These are phyloP conservation scores for Melanopsichium pennsylvanicum DNA, from an alignment of 1,284 basidiomycete species.

Conservation along the genomic window DNA sequence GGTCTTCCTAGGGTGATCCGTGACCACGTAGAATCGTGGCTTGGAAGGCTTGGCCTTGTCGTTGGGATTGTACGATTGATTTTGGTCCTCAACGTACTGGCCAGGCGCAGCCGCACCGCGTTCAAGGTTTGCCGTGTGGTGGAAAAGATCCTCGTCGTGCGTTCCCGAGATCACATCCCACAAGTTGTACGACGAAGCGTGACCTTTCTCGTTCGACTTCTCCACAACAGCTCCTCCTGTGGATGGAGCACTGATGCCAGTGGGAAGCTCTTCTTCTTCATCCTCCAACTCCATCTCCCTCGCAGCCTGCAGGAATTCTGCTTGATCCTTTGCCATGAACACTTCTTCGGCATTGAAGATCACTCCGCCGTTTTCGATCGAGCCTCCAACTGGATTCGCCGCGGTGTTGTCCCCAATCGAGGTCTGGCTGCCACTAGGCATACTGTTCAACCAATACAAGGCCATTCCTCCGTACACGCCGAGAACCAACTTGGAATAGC, in stretches of 20 bases:
- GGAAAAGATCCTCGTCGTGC: conserved; percentile 58
- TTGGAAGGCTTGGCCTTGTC: conserved; percentile 36
- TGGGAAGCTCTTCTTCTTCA: conserved; percentile 25
- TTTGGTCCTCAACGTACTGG: conserved; percentile 35
- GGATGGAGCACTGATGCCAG: neutral
- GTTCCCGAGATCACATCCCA: conserved; percentile 53
- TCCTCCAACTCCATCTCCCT: conserved; percentile 49
- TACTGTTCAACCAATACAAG: conserved; percentile 51
- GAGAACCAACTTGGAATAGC: conserved; percentile 57
- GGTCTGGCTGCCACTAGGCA: conserved; percentile 21
- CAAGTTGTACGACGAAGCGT: conserved; percentile 38
- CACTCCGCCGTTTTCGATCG: no score
- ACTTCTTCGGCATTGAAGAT: conserved; percentile 48
- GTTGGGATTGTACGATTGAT: conserved; percentile 6
- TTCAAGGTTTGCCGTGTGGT: conserved; percentile 48
- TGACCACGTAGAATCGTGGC: conserved; percentile 60
- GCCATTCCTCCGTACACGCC: conserved; percentile 59
- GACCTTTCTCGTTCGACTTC: conserved; percentile 2
- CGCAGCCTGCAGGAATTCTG: conserved; percentile 48
- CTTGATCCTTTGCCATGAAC: conserved; percentile 45
- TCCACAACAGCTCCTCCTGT: neutral
- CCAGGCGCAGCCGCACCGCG: conserved; percentile 39
- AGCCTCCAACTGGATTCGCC: no score
- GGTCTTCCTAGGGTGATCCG: conserved; percentile 50
- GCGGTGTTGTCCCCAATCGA: no score